Percentiles rank a stretch among this genome's conserved stretches.
phyloP scores from a whole-genome alignment of 495 filamentous ascomycete species.

The Penicillium soppii region DNA sequence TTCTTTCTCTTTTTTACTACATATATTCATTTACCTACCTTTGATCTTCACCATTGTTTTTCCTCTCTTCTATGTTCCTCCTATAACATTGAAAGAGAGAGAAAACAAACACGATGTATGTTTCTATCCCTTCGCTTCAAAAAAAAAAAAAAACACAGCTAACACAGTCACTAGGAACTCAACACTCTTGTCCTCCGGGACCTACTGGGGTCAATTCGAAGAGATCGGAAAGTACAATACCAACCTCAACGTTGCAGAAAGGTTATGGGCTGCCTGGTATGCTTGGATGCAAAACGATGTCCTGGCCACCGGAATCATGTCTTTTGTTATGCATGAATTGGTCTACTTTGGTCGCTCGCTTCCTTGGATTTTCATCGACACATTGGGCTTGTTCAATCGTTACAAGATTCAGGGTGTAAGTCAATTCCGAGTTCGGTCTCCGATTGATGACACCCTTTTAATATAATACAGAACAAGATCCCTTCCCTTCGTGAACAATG shows the following conservation, averaged over 20 bases:
- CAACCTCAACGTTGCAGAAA: slow-evolving; percentile 79
- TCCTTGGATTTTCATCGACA: slow-evolving; percentile 92
- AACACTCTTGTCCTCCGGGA: slow-evolving; percentile 53
- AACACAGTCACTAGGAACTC: slow-evolving; percentile 56
- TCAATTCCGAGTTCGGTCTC: neutral
- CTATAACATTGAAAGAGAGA: no score
- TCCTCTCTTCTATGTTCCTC: neutral
- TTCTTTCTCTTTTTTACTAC: slow-evolving; percentile 1
- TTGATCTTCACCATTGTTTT: neutral
- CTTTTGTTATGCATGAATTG: slow-evolving; percentile 89
- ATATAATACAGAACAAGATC: slow-evolving; percentile 67
- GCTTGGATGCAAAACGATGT: slow-evolving; percentile 98
- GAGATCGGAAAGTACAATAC: slow-evolving; percentile 86
- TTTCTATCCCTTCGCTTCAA: neutral
- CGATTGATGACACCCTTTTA: neutral
- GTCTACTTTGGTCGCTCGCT: slow-evolving; percentile 92
- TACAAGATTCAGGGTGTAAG: slow-evolving; percentile 92
- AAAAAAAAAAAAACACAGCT: no score
- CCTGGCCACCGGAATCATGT: slow-evolving; percentile 94
- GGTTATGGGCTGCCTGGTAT: slow-evolving; percentile 93
- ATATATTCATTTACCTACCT: neutral
- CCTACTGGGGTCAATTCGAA: slow-evolving; percentile 81
- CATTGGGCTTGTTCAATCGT: slow-evolving; percentile 78
- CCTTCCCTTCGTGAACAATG: slow-evolving; percentile 89
- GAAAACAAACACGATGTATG: slow-evolving; percentile 5